Evolutionary conservation across 164 flowering plant species (phyloP).

Genomic region (Litsea cubeba): DNA sequence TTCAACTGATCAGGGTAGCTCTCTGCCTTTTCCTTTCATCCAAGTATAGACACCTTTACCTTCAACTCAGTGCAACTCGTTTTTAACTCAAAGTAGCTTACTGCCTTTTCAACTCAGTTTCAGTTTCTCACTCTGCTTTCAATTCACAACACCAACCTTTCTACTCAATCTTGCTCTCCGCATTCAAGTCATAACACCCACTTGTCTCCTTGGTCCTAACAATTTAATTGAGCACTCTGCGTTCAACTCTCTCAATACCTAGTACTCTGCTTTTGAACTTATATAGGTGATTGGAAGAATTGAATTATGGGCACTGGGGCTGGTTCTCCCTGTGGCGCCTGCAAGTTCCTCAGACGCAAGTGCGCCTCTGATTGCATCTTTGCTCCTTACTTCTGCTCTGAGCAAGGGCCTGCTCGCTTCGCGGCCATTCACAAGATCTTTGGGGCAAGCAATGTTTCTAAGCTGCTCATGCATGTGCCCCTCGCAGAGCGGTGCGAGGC

Average conservation of each 20-base stretch:
- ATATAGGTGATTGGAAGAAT: too few relatives aligned
- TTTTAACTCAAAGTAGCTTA: too few relatives aligned
- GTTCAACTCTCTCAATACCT: neutral
- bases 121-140: constrained; percentile 28
- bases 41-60: too few relatives aligned
- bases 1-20: too few relatives aligned
- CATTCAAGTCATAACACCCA: constrained; percentile 11
- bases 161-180: neutral
- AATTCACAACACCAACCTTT: constrained; percentile 11
- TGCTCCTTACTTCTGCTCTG: constrained; percentile 93
- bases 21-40: too few relatives aligned
- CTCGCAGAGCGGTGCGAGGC: constrained; percentile 82
- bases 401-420: constrained; percentile 84
- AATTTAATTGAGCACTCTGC: neutral
- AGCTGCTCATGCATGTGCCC: constrained; percentile 72
- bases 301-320: neutral
- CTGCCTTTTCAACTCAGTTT: constrained; percentile 19
- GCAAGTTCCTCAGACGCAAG: constrained; percentile 90
- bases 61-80: too few relatives aligned
- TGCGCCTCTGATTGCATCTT: constrained; percentile 85
- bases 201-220: neutral
- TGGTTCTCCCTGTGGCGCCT: constrained; percentile 94
- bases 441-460: constrained; percentile 96
- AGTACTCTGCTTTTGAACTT: neutral
- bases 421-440: constrained; percentile 98